Percentiles rank a stretch among this genome's conserved stretches.
These are phyloP conservation scores for Sporothrix phasma DNA, from an alignment of 2,329 filamentous ascomycete genomes.

Conservation along the genomic window DNA sequence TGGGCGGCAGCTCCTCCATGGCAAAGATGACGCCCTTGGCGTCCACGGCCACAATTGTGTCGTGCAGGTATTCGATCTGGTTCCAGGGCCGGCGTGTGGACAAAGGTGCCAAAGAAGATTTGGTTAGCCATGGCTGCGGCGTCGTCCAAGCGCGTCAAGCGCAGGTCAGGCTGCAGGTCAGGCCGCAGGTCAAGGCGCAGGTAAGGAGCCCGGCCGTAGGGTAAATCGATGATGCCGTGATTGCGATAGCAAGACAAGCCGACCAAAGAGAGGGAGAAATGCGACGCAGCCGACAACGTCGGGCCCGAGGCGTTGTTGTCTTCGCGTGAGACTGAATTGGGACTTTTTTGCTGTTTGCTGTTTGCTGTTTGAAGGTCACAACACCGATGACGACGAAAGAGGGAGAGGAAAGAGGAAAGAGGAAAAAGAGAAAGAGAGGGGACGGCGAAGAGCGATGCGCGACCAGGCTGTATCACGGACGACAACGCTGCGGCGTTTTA, in stretches of 20 bases:
- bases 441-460: not conserved
- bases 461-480: not conserved
- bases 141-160: not conserved
- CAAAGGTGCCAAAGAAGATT: slow-evolving; percentile 45
- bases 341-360: too few species aligned
- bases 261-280: not conserved
- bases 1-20: slow-evolving; percentile 27
- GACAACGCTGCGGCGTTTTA: not conserved
- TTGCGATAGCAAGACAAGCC: too few species aligned
- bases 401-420: not conserved
- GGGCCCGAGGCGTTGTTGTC: not conserved
- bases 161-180: too few species aligned
- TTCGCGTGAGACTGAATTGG: not conserved
- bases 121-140: slow-evolving; percentile 26
- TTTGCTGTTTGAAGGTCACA: not conserved
- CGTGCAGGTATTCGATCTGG: slow-evolving; percentile 42
- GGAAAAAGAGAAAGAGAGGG: not conserved
- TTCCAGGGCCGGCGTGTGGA: slow-evolving; percentile 41
- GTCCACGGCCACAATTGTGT: slow-evolving; percentile 43
- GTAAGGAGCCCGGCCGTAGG: too few species aligned
- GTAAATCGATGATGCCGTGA: not conserved
- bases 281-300: not conserved
- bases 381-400: not conserved
- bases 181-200: too few species aligned
- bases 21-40: slow-evolving; percentile 39